Percentiles rank a stretch among this genome's conserved stretches.
Evolutionary conservation across 352 stramenopile genomes (phyloP).

Genomic region (Pythium myriotylum): DNA sequence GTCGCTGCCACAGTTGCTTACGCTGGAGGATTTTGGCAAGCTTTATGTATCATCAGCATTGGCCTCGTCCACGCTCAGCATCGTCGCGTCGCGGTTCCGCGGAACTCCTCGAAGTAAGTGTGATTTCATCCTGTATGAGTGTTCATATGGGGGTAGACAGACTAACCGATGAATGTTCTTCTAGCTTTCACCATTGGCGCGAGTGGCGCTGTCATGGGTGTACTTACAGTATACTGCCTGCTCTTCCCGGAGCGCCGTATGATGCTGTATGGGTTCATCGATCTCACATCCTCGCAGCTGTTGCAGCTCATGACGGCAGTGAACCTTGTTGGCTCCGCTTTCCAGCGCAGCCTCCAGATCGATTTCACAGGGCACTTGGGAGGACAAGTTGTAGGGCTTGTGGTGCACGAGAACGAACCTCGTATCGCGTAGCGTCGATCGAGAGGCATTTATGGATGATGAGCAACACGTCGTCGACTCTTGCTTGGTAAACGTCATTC

Average conservation of each 20-base stretch:
- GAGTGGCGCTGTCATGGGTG: conserved; percentile 77
- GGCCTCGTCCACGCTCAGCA: conserved; percentile 69
- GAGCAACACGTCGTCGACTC: no score
- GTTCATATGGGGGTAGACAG: no score
- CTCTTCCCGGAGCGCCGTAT: conserved; percentile 71
- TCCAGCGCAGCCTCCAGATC: conserved; percentile 39
- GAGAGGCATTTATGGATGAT: no score
- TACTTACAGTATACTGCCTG: conserved; percentile 80
- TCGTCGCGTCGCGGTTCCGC: conserved; percentile 64
- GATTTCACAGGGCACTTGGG: conserved; percentile 83
- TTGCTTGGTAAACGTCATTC: no score
- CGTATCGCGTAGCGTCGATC: conserved; percentile 22
- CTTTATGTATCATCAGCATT: conserved; percentile 76
- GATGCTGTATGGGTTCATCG: conserved; percentile 32
- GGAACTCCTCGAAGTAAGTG: conserved; percentile 52
- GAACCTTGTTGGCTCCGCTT: conserved; percentile 65
- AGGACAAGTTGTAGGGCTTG: conserved; percentile 56
- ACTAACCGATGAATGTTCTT: no score
- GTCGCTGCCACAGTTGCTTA: conserved; percentile 37
- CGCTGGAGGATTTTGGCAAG: conserved; percentile 64
- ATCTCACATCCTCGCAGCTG: conserved; percentile 53
- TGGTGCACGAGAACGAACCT: conserved; percentile 46
- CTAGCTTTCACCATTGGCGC: conserved; percentile 82
- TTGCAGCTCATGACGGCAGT: conserved; percentile 67
- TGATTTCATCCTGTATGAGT: not conserved